Base-by-base conservation (phyloP, 148 eudicot species). In the Agrostemma githago region DNA sequence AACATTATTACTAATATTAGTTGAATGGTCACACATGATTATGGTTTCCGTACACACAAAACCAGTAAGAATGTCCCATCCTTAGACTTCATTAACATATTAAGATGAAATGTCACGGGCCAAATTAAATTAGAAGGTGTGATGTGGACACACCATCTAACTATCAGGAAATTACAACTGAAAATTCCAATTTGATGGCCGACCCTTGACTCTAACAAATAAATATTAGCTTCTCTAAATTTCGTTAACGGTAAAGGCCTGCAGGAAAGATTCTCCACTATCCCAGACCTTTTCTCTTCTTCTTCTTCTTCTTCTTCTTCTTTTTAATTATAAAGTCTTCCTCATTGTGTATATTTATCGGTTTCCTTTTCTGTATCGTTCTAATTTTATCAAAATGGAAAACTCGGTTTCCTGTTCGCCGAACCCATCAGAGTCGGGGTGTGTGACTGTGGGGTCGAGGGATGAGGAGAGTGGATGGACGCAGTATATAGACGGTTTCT, bases 381-480 rank as follows among this genome's bases (percentile, higher is more conserved):
- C 3, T 48, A 11, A 15, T n/a, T 76, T 41, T 46, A 20, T 43
- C 8, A 37, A 43, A 43, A 78, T 80, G 84, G 85, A 83, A 43
- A 57, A 67, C 39, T 71, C 82, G 37, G 59, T 62, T 41, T 72
- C 53, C 75, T 85, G 84, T 53, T 78, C 72, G 19, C 63, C 59
- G 37, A 76, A 78, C 15, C 9, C 80, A 9, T 16, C 60, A 3
- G 64, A 43, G 64, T 60, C 80, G 2, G 17, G 5, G 5, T 62
- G 17, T 5, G 62, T 57, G 1, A 40, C 63, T 2, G 41, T 62
- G 19, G 76, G 70, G 19, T 62, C 10, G 2, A 3, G 46, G 5
- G 70, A 26, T 26, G 34, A 78, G 11, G 91, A 89, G 79, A 91
- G 97, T 59, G 90, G 89, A 0, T 91, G 97, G 97, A 91, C 93